phyloP scores from a whole-genome alignment of 805 yeast genomes.

The Candida pseudoglaebosa region DNA sequence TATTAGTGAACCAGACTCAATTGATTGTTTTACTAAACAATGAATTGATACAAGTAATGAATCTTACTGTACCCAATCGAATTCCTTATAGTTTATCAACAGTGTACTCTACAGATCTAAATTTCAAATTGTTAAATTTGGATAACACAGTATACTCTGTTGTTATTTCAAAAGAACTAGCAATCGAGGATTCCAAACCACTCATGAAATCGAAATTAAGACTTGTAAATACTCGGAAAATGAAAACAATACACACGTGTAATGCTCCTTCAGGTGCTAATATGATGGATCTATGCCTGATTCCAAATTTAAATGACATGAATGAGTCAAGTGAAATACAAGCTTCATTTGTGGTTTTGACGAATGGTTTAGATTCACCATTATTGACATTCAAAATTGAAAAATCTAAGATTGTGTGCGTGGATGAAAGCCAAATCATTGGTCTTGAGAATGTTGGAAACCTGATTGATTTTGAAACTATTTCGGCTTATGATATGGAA shows the following conservation, averaged over 20 bases:
- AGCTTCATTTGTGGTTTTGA: constrained; percentile 14
- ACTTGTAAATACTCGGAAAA: constrained; percentile 12
- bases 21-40: constrained; percentile 5
- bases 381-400: constrained; percentile 6
- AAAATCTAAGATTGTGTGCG: constrained; percentile 9
- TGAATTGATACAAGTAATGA: constrained; percentile 1
- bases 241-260: constrained; percentile 11
- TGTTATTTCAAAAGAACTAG: constrained; percentile 13
- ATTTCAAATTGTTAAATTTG: constrained; percentile 14
- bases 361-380: constrained; percentile 9
- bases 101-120: constrained; percentile 14
- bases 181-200: background rate
- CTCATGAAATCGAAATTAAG: constrained; percentile 13
- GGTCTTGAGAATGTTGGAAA: constrained; percentile 9
- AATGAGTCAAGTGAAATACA: constrained; percentile 1
- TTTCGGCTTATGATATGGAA: constrained; percentile 11
- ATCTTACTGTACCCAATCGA: constrained; percentile 8
- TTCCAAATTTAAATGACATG: constrained; percentile 4
- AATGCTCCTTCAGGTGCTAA: constrained; percentile 12
- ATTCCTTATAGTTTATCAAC: constrained; percentile 9
- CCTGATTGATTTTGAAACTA: constrained; percentile 13
- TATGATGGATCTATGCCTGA: constrained; percentile 16
- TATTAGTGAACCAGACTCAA: constrained; percentile 6
- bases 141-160: constrained; percentile 11
- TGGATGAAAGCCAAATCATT: constrained; percentile 9